Percentiles rank a stretch among this genome's conserved stretches.
phyloP scores from a whole-genome alignment of 2,329 filamentous ascomycete species.

The Xylaria sp. region DNA sequence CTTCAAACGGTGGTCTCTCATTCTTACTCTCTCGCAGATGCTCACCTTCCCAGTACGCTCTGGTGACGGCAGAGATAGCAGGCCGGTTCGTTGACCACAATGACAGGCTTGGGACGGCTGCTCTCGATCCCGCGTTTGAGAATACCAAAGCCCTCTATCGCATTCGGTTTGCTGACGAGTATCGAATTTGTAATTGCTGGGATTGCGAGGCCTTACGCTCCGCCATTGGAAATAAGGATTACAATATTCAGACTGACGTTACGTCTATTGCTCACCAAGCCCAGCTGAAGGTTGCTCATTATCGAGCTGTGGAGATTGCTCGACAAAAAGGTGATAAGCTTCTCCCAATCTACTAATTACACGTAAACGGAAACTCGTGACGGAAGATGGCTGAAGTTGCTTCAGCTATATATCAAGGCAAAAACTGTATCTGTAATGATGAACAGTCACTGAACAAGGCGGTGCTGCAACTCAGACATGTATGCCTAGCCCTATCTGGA shows the following conservation, averaged over 20 bases:
- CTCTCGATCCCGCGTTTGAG: slow-evolving; percentile 15
- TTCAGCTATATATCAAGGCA: neutral
- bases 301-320: slow-evolving; percentile 22
- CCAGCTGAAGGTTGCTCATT: neutral
- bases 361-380: neutral
- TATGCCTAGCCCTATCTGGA: no score
- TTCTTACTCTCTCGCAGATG: neutral
- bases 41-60: slow-evolving; percentile 8
- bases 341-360: neutral
- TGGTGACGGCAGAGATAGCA: neutral
- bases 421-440: neutral
- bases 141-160: slow-evolving; percentile 16
- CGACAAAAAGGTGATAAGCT: slow-evolving; percentile 9
- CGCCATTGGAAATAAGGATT: neutral
- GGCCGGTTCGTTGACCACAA: slow-evolving; percentile 21
- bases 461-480: no score
- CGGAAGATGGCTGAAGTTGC: neutral
- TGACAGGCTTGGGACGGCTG: slow-evolving; percentile 15
- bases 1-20: no score
- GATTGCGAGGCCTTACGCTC: slow-evolving; percentile 23
- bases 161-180: slow-evolving; percentile 18
- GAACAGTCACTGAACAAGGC: neutral
- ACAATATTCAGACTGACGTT: neutral
- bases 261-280: slow-evolving; percentile 1
- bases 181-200: slow-evolving; percentile 19